These are phyloP conservation scores for Umbilicus rupestris DNA, from an alignment of 164 flowering plant genomes.

Conservation along the genomic window DNA sequence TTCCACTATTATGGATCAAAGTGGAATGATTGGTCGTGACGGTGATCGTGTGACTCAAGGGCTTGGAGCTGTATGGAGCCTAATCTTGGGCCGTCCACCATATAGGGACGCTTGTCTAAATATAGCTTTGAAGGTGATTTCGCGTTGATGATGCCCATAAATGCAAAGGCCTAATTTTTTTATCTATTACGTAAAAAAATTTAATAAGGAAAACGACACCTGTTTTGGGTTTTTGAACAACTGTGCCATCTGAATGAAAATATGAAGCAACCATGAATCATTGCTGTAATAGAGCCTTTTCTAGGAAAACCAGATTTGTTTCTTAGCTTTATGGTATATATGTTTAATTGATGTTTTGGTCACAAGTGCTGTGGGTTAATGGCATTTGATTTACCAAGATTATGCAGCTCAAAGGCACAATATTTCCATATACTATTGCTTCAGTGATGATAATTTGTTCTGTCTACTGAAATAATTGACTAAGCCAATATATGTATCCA, in stretches of 20 bases:
- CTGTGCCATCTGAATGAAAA: too few species aligned
- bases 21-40: constrained; percentile 52
- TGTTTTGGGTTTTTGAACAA: not conserved
- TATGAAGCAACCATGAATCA: too few species aligned
- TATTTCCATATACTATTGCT: too few species aligned
- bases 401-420: too few species aligned
- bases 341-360: too few species aligned
- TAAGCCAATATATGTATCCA: not conserved
- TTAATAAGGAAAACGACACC: not conserved
- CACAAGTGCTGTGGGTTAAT: too few species aligned
- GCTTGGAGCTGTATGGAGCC: constrained; percentile 95
- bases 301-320: too few species aligned
- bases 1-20: constrained; percentile 30
- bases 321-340: too few species aligned
- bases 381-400: too few species aligned
- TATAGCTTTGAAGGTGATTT: constrained; percentile 76
- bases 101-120: constrained; percentile 66
- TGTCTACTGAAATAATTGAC: too few species aligned
- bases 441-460: too few species aligned
- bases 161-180: not conserved
- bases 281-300: too few species aligned
- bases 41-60: constrained; percentile 96
- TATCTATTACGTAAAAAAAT: not conserved
- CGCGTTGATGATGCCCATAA: not conserved
- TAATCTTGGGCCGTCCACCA: constrained; percentile 77